phyloP scores from a whole-genome alignment of 2,329 filamentous ascomycete species.

The Beauveria sp. region DNA sequence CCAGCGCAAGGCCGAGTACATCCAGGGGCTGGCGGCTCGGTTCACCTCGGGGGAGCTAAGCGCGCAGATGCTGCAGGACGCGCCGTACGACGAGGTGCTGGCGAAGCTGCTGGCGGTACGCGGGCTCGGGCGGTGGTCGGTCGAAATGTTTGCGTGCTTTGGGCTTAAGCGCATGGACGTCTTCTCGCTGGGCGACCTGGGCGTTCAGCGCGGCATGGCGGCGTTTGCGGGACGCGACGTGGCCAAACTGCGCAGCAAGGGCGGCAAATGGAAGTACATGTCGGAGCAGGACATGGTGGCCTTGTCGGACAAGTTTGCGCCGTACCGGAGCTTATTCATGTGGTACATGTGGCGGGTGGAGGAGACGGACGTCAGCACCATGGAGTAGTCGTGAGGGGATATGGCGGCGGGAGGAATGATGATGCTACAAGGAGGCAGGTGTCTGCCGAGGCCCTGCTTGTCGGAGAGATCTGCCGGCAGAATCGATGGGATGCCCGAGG shows the following conservation, averaged over 20 bases:
- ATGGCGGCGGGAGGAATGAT: background rate
- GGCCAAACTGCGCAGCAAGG: conserved; percentile 68
- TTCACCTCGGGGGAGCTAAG: conserved; percentile 70
- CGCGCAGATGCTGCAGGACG: conserved; percentile 66
- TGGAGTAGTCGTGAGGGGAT: conserved; percentile 30
- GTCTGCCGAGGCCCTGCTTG: too few relatives aligned
- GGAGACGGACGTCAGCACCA: conserved; percentile 63
- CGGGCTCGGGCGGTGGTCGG: conserved; percentile 82
- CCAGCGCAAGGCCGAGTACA: conserved; percentile 92
- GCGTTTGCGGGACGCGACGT: conserved; percentile 78
- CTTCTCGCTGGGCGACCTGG: conserved; percentile 84
- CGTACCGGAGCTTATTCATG: conserved; percentile 91
- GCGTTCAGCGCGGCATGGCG: conserved; percentile 92
- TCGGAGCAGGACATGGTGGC: conserved; percentile 85
- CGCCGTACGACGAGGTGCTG: conserved; percentile 79
- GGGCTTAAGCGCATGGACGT: conserved; percentile 92
- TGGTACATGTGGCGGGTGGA: conserved; percentile 96
- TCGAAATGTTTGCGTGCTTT: conserved; percentile 98
- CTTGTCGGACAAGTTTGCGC: conserved; percentile 69
- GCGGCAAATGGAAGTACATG: conserved; percentile 98
- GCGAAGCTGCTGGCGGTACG: conserved; percentile 76
- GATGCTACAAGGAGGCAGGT: too few relatives aligned
- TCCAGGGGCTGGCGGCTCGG: conserved; percentile 75
- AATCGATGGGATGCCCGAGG: background rate
- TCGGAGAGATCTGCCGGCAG: background rate